phyloP scores from a whole-genome alignment of 1,139 yeast genomes.

The Ogataea hybrid region DNA sequence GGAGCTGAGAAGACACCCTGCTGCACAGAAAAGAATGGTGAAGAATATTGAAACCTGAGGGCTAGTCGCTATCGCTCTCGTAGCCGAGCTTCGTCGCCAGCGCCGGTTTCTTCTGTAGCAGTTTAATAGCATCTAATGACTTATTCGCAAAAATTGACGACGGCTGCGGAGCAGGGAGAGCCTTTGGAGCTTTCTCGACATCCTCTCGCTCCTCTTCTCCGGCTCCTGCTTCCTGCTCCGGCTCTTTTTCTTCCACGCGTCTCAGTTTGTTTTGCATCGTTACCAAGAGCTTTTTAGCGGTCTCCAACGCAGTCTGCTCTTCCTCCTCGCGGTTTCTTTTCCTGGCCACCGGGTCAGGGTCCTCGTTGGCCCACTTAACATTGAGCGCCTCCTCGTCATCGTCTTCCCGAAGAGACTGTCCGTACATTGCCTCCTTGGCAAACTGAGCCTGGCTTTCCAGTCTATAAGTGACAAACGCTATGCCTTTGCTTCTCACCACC shows the following conservation, averaged over 20 bases:
- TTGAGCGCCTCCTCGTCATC: conserved; percentile 50
- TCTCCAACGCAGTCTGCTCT: conserved; percentile 28
- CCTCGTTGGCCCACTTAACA: conserved; percentile 89
- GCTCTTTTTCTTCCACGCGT: conserved; percentile 13
- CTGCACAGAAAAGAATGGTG: conserved; percentile 23
- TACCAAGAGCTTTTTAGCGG: conserved; percentile 25
- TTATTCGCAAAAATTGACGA: conserved; percentile 2
- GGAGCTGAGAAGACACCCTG: conserved; percentile 44
- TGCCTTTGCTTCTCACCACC: conserved; percentile 58
- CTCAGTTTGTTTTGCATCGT: conserved; percentile 15
- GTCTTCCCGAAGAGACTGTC: conserved; percentile 60
- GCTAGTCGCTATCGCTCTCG: conserved; percentile 14
- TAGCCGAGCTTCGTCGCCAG: conserved; percentile 13
- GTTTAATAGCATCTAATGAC: conserved; percentile 7
- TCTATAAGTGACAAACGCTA: conserved; percentile 77
- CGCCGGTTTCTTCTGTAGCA: conserved; percentile 3
- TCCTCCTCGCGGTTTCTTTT: conserved; percentile 38
- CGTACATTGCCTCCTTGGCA: conserved; percentile 91
- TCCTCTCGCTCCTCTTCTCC: not conserved
- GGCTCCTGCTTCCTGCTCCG: not conserved
- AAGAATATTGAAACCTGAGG: conserved; percentile 20
- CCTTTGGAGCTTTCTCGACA: not conserved
- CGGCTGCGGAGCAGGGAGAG: not conserved
- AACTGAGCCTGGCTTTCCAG: conserved; percentile 80
- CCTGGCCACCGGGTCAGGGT: conserved; percentile 73